These are phyloP conservation scores for Ceratobasidium sp. DNA, from an alignment of 1,284 basidiomycete genomes.

Conservation along the genomic window DNA sequence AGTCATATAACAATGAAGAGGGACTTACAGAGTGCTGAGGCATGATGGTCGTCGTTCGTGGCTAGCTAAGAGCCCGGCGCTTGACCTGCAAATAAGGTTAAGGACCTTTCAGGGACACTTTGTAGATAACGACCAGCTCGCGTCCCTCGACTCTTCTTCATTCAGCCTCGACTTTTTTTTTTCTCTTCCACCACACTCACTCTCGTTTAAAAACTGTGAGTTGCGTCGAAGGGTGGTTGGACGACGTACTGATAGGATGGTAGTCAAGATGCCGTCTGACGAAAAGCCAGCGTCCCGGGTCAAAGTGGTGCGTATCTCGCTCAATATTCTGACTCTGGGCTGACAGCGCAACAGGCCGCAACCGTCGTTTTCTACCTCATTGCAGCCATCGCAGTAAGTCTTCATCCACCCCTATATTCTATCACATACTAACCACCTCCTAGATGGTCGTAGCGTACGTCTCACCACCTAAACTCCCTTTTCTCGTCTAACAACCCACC, in stretches of 20 bases:
- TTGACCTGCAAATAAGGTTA: not conserved
- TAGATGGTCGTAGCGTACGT: constrained; percentile 86
- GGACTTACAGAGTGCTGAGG: constrained; percentile 39
- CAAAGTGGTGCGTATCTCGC: constrained; percentile 40
- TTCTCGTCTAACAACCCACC: constrained; percentile 41
- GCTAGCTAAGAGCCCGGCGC: constrained; percentile 14
- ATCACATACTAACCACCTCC: constrained; percentile 6
- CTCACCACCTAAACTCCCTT: constrained; percentile 45
- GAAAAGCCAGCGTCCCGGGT: constrained; percentile 39
- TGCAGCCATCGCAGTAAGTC: constrained; percentile 80
- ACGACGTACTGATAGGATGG: not conserved
- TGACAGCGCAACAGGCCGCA: constrained; percentile 62
- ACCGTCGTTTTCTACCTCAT: constrained; percentile 83
- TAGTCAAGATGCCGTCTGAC: constrained; percentile 8
- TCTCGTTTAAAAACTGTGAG: not conserved
- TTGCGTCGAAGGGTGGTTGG: not conserved
- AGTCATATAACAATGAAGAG: no score
- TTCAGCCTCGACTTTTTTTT: no score
- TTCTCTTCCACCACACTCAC: not conserved
- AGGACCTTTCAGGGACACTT: no score
- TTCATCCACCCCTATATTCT: not conserved
- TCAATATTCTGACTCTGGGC: not conserved
- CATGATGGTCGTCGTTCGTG: constrained; percentile 24
- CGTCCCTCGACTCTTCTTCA: not conserved
- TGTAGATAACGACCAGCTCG: not conserved